Evolutionary conservation across 352 stramenopile species (phyloP).

Genomic region (Pythium myriotylum): DNA sequence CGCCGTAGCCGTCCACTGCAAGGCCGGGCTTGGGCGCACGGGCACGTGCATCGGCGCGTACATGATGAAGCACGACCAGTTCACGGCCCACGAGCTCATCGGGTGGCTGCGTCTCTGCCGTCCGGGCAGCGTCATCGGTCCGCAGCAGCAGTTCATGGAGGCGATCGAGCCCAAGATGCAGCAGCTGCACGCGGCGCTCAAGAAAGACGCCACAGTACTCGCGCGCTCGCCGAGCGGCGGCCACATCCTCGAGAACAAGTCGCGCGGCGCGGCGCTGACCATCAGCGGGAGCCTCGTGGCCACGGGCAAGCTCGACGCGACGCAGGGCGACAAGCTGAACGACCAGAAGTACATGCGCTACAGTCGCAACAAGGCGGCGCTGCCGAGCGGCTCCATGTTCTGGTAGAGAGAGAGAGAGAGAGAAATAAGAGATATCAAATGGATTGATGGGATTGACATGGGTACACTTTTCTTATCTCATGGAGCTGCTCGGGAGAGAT

Average conservation of each 20-base stretch:
- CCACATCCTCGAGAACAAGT: slow-evolving; percentile 21
- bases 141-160: slow-evolving; percentile 95
- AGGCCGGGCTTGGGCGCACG: slow-evolving; percentile 94
- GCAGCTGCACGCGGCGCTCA: slow-evolving; percentile 45
- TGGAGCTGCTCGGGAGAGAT: too few relatives aligned
- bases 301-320: slow-evolving; percentile 55
- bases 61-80: slow-evolving; percentile 95
- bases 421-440: not conserved
- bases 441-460: too few relatives aligned
- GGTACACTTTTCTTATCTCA: too few relatives aligned
- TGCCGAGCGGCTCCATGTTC: slow-evolving; percentile 53
- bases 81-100: slow-evolving; percentile 93
- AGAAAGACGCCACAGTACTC: slow-evolving; percentile 26
- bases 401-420: slow-evolving; percentile 32
- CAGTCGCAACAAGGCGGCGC: slow-evolving; percentile 46
- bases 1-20: slow-evolving; percentile 88
- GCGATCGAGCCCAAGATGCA: slow-evolving; percentile 92
- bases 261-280: slow-evolving; percentile 11
- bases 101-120: slow-evolving; percentile 93
- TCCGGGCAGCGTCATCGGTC: slow-evolving; percentile 93
- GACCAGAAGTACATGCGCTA: slow-evolving; percentile 72
- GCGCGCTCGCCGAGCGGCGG: slow-evolving; percentile 14
- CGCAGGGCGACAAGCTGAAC: slow-evolving; percentile 71
- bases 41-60: slow-evolving; percentile 96
- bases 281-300: slow-evolving; percentile 27